Conservation (phyloP, 1,284 basidiomycete species). For the Boletus sp. region DNA sequence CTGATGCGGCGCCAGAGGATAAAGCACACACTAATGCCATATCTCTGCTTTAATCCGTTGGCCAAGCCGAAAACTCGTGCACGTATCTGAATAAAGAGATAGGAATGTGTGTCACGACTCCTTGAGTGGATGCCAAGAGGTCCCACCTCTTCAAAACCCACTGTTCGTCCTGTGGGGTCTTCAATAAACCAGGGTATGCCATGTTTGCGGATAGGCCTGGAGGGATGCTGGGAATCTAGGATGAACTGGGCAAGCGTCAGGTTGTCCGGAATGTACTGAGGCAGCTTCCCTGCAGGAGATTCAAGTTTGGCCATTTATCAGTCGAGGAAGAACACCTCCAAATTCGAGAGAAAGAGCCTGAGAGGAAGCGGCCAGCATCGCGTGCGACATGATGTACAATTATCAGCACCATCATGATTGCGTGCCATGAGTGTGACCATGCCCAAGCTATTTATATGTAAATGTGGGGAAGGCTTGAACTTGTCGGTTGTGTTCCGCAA, state of each 20-base stretch:
- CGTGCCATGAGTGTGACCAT: too few relatives aligned
- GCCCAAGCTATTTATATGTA: background rate
- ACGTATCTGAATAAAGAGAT: conserved; percentile 39
- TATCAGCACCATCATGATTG: too few relatives aligned
- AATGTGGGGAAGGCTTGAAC: too few relatives aligned
- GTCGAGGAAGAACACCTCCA: background rate
- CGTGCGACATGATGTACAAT: background rate
- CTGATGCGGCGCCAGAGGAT: background rate
- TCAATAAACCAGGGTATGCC: conserved; percentile 58
- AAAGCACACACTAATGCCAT: conserved; percentile 39
- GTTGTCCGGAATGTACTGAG: conserved; percentile 61
- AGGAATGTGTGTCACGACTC: background rate
- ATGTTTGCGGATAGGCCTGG: conserved; percentile 39
- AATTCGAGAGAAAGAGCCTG: background rate
- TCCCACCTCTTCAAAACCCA: conserved; percentile 47
- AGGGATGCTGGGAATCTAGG: conserved; percentile 51
- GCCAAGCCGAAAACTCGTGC: conserved; percentile 55
- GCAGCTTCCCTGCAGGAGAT: conserved; percentile 38
- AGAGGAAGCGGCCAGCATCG: background rate
- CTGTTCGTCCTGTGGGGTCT: conserved; percentile 48
- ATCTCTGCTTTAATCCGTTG: conserved; percentile 48
- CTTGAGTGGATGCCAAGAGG: background rate
- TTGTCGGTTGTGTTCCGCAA: too few relatives aligned
- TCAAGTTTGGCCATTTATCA: conserved; percentile 38
- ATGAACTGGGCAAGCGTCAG: conserved; percentile 67